Conservation (phyloP, 2,329 filamentous ascomycete species). For the Trichophyton benhamiae region DNA sequence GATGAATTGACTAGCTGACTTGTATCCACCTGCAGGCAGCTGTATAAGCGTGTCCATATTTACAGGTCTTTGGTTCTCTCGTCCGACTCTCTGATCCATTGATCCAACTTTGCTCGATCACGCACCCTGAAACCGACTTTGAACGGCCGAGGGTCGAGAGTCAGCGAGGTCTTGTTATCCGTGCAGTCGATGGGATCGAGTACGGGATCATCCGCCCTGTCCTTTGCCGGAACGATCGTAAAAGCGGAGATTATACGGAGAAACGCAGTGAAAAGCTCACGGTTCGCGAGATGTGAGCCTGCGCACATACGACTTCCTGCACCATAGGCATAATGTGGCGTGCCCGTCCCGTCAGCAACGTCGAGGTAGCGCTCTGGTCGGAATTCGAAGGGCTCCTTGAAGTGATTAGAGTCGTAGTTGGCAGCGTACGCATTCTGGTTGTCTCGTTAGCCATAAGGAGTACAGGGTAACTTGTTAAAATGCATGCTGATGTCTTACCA, state of each 20-base stretch:
- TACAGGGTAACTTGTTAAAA: too few species aligned
- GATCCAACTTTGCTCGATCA: slow-evolving; percentile 33
- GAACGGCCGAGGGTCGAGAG: slow-evolving; percentile 51
- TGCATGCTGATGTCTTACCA: slow-evolving; percentile 36
- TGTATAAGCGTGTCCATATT: slow-evolving; percentile 9
- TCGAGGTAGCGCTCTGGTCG: slow-evolving; percentile 60
- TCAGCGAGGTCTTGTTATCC: slow-evolving; percentile 45
- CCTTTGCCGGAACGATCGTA: slow-evolving; percentile 38
- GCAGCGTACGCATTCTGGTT: slow-evolving; percentile 57
- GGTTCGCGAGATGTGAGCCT: slow-evolving; percentile 51
- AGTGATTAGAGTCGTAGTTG: slow-evolving; percentile 58
- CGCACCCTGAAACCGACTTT: slow-evolving; percentile 45
- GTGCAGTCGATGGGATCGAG: slow-evolving; percentile 48
- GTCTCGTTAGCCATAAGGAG: neutral
- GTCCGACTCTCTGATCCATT: slow-evolving; percentile 44
- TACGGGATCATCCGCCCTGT: slow-evolving; percentile 39
- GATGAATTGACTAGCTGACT: neutral
- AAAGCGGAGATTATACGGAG: slow-evolving; percentile 49
- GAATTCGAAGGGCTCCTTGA: slow-evolving; percentile 51
- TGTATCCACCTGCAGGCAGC: neutral
- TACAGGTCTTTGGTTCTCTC: slow-evolving; percentile 40
- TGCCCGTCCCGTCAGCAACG: slow-evolving; percentile 39
- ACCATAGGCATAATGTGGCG: slow-evolving; percentile 51
- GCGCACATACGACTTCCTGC: slow-evolving; percentile 53
- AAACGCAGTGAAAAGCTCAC: slow-evolving; percentile 50